Percentiles rank a stretch among this genome's conserved stretches.
Conservation (phyloP, 2,329 filamentous ascomycete genomes). For the Cladosporium sp. region DNA sequence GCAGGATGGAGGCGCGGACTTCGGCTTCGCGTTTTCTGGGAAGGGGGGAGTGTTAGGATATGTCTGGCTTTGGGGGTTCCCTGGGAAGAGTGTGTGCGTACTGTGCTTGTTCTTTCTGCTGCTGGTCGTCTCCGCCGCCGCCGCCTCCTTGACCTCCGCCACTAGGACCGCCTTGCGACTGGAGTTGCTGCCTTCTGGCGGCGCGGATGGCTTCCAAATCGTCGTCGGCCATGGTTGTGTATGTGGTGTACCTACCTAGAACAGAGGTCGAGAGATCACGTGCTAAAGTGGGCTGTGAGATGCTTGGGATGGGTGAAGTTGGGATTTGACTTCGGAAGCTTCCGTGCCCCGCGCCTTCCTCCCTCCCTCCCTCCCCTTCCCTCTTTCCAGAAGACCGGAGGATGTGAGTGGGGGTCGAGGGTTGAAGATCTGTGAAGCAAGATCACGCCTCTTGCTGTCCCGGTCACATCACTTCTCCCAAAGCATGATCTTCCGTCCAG, state of each 20-base stretch:
- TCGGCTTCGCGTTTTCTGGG: slow-evolving; percentile 51
- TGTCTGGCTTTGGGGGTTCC: not conserved
- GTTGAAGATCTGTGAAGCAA: not conserved
- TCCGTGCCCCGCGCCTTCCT: not conserved
- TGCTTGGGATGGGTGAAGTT: not conserved
- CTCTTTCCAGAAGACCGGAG: not conserved
- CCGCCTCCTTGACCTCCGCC: slow-evolving; percentile 43
- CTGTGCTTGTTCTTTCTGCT: slow-evolving; percentile 11
- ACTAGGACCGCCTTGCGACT: slow-evolving; percentile 57
- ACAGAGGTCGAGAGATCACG: slow-evolving; percentile 13
- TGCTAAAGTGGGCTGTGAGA: slow-evolving; percentile 5
- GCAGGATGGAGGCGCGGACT: slow-evolving; percentile 70
- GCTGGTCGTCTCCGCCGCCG: slow-evolving; percentile 57
- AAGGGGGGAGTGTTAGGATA: slow-evolving; percentile 33
- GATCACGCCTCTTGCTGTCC: too few relatives aligned
- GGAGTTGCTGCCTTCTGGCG: slow-evolving; percentile 89
- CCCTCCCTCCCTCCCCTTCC: not conserved
- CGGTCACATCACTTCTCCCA: not conserved
- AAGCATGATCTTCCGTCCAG: not conserved
- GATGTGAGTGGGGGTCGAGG: slow-evolving; percentile 5
- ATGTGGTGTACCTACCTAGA: slow-evolving; percentile 8
- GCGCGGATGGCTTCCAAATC: slow-evolving; percentile 77
- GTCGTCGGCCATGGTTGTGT: slow-evolving; percentile 55
- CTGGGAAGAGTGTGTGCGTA: not conserved
- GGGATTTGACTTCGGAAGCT: too few relatives aligned